Conservation (phyloP, 139 green algal species). For the Chara braunii region DNA sequence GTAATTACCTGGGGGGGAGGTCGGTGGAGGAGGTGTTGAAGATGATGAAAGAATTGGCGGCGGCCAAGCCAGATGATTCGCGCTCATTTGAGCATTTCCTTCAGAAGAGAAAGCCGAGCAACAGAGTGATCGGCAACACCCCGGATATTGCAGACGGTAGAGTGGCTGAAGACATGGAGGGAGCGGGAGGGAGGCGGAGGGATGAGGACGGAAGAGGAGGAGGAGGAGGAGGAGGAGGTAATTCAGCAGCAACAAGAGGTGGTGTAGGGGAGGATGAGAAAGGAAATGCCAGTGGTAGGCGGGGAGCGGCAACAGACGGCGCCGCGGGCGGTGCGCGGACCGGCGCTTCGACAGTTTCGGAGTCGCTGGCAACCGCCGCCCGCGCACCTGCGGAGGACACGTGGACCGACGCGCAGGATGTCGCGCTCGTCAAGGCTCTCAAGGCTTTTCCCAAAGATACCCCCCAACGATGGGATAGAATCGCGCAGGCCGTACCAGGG, state of each 20-base stretch:
- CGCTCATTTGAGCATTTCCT: constrained; percentile 29
- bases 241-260: neutral
- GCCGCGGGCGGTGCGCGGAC: constrained; percentile 4
- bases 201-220: too few relatives aligned
- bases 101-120: neutral
- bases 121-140: too few relatives aligned
- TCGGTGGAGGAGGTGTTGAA: constrained; percentile 29
- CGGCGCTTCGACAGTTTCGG: too few relatives aligned
- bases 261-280: neutral
- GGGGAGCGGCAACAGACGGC: neutral
- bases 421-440: constrained; percentile 80
- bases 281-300: too few relatives aligned
- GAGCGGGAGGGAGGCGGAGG: neutral
- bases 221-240: too few relatives aligned
- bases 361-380: too few relatives aligned
- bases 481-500: constrained; percentile 63
- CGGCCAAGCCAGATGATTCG: constrained; percentile 26
- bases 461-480: constrained; percentile 53
- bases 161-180: constrained; percentile 5
- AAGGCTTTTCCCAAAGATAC: constrained; percentile 79
- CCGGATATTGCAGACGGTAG: too few relatives aligned
- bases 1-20: constrained; percentile 4
- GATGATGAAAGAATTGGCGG: constrained; percentile 21
- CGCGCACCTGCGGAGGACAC: too few relatives aligned
- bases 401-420: constrained; percentile 75